Percentiles rank a stretch among this genome's conserved stretches.
Conservation (phyloP, 225 moss, liverwort and hornwort genomes). For the Marchantia polymorpha region DNA sequence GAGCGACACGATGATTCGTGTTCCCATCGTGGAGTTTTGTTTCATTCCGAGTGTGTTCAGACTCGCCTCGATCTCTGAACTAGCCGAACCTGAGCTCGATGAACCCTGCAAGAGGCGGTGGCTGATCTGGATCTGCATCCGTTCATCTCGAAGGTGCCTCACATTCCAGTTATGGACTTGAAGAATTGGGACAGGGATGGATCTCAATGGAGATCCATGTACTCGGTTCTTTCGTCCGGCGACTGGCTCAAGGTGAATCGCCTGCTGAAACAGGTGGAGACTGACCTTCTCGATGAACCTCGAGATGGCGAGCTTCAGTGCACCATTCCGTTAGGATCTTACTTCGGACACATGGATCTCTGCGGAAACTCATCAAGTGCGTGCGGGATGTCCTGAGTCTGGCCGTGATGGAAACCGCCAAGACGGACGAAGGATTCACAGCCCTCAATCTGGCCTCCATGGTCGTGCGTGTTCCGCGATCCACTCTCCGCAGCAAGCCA, state of each 20-base stretch:
- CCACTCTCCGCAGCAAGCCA: neutral
- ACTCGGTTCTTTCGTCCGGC: neutral
- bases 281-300: slow-evolving; percentile 5
- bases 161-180: slow-evolving; percentile 12
- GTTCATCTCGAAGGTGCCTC: slow-evolving; percentile 2
- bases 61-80: neutral
- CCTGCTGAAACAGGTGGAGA: neutral
- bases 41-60: neutral
- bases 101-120: slow-evolving; percentile 12
- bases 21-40: neutral
- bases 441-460: slow-evolving; percentile 1
- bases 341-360: slow-evolving; percentile 14
- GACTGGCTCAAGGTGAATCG: slow-evolving; percentile 5
- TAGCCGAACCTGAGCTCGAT: neutral
- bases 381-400: slow-evolving; percentile 6
- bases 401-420: slow-evolving; percentile 7
- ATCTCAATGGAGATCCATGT: slow-evolving; percentile 13
- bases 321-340: slow-evolving; percentile 5
- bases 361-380: neutral
- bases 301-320: slow-evolving; percentile 16
- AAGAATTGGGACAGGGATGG: slow-evolving; percentile 13
- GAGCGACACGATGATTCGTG: neutral
- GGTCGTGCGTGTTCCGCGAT: neutral
- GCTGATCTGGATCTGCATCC: slow-evolving; percentile 12
- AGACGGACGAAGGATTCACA: neutral